Evolutionary conservation across 2,329 filamentous ascomycete species (phyloP).

Genomic region (Fusarium anthophilum): DNA sequence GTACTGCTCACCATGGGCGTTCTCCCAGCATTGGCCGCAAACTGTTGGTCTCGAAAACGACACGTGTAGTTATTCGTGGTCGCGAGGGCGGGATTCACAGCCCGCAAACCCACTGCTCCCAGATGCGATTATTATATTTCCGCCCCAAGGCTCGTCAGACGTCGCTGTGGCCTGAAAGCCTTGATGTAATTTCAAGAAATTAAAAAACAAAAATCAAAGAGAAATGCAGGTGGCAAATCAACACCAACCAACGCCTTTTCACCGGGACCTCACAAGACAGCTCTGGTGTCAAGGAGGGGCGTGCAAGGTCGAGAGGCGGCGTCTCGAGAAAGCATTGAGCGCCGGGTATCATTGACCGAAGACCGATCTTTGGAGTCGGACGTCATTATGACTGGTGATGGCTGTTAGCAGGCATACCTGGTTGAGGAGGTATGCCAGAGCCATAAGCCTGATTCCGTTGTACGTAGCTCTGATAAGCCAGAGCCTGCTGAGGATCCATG

Average conservation of each 20-base stretch:
- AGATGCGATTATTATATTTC: slow-evolving; percentile 35
- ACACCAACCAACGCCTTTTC: slow-evolving; percentile 52
- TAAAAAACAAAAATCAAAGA: slow-evolving; percentile 34
- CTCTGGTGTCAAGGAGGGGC: slow-evolving; percentile 41
- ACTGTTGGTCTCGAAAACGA: not conserved
- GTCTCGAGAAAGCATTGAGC: slow-evolving; percentile 62
- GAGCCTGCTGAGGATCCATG: slow-evolving; percentile 79
- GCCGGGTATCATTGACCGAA: slow-evolving; percentile 65
- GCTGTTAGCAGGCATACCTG: slow-evolving; percentile 83
- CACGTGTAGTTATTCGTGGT: slow-evolving; percentile 1
- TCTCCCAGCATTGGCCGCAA: not conserved
- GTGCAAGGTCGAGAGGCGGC: slow-evolving; percentile 43
- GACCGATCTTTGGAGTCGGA: slow-evolving; percentile 30
- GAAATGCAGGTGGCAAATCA: slow-evolving; percentile 48
- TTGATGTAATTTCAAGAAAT: slow-evolving; percentile 19
- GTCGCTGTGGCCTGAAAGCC: slow-evolving; percentile 28
- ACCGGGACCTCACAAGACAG: slow-evolving; percentile 53
- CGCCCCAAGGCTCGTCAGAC: slow-evolving; percentile 6
- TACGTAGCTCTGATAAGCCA: slow-evolving; percentile 86
- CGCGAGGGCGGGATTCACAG: not conserved
- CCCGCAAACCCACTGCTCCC: not conserved
- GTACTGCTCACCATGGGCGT: not conserved
- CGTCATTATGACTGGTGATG: slow-evolving; percentile 76
- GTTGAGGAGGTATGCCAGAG: slow-evolving; percentile 81
- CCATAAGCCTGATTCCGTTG: slow-evolving; percentile 74